Conservation (phyloP, 805 yeast species). For the Peterozyma toletana region DNA sequence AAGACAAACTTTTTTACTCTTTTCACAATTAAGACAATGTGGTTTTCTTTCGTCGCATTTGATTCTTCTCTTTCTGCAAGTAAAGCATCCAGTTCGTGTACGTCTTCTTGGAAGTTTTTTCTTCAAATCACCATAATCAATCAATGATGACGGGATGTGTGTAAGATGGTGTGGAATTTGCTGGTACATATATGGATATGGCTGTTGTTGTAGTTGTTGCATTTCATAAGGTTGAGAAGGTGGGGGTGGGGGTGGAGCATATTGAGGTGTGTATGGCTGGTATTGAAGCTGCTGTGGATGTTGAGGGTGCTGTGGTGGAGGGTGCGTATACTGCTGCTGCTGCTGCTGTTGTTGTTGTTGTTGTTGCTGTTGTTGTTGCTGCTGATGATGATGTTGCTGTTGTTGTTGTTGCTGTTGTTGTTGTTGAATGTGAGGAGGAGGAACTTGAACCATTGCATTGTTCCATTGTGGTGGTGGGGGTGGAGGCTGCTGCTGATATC, state of each 20-base stretch:
- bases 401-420: conserved; percentile 2
- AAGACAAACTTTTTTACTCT: conserved; percentile 56
- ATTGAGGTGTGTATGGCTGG: conserved; percentile 1
- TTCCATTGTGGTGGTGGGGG: neutral
- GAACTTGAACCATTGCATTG: neutral
- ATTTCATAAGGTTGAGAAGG: conserved; percentile 76
- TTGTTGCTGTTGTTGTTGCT: neutral
- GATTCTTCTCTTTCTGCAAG: conserved; percentile 64
- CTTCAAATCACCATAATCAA: conserved; percentile 20
- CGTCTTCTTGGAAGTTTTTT: conserved; percentile 44
- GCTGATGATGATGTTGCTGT: neutral
- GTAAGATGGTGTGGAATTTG: conserved; percentile 8
- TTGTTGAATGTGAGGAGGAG: neutral
- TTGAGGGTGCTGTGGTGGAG: neutral
- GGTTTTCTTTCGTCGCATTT: conserved; percentile 76
- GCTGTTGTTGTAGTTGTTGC: conserved; percentile 39
- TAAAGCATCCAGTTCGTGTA: conserved; percentile 69
- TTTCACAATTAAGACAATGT: conserved; percentile 59
- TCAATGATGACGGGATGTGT: conserved; percentile 3
- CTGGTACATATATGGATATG: conserved; percentile 41
- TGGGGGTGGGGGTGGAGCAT: conserved; percentile 45
- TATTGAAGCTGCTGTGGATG: neutral
- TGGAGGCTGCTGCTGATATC: neutral
- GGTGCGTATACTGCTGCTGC: neutral
- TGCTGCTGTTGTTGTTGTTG: neutral